Conservation (phyloP, 2,329 filamentous ascomycete species). For the Chaetoscypha palmicola region DNA sequence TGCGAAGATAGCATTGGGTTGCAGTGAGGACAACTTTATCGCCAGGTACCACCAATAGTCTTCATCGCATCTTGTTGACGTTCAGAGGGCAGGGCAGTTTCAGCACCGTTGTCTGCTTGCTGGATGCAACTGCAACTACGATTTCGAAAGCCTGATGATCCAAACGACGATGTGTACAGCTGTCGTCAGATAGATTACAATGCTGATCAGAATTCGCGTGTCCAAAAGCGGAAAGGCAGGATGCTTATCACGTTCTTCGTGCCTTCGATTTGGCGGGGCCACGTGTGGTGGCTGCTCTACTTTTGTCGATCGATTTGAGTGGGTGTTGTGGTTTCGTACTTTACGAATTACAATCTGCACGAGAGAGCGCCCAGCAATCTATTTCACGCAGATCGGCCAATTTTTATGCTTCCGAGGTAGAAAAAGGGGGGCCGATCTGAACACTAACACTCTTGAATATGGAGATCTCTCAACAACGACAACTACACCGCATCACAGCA, state of each 20-base stretch:
- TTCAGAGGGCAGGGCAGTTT: too few species aligned
- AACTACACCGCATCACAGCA: too few species aligned
- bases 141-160: neutral
- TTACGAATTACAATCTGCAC: neutral
- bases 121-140: neutral
- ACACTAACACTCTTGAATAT: neutral
- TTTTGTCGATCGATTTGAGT: neutral
- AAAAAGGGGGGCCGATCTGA: too few species aligned
- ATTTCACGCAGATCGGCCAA: neutral
- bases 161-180: neutral
- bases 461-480: too few species aligned
- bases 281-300: neutral
- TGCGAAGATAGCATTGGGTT: constrained; percentile 1
- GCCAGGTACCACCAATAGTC: constrained; percentile 3
- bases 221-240: neutral
- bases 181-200: neutral
- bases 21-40: constrained; percentile 3
- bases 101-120: too few species aligned
- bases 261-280: neutral
- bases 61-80: too few species aligned
- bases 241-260: constrained; percentile 1
- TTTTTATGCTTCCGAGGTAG: neutral
- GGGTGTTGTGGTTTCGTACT: too few species aligned
- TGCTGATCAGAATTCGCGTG: neutral
- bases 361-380: neutral